phyloP scores from a whole-genome alignment of 129 eudicot genomes.

The Saposhnikovia divaricata region DNA sequence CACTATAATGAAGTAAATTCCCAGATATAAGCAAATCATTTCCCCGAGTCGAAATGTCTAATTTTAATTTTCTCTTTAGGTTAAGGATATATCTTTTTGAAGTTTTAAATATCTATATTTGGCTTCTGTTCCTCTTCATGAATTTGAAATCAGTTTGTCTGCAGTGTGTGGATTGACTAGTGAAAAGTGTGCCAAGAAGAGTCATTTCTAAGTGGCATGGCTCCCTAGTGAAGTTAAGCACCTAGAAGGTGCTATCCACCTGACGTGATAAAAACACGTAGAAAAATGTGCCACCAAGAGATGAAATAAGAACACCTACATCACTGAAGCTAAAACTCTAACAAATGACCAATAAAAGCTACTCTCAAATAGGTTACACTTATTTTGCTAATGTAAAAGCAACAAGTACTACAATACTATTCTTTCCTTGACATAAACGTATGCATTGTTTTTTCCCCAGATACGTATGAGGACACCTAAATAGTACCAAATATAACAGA shows the following conservation, averaged over 20 bases:
- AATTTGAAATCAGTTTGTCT: neutral
- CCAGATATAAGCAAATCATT: neutral
- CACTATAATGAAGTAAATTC: neutral
- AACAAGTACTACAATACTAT: neutral
- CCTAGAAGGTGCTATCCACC: neutral
- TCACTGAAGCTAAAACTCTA: neutral
- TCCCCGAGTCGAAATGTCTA: neutral
- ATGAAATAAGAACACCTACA: neutral
- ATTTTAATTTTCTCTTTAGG: neutral
- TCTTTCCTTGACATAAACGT: neutral
- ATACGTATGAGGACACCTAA: no score
- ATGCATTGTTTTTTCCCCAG: neutral
- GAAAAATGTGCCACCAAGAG: neutral
- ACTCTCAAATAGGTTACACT: neutral
- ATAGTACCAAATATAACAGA: neutral
- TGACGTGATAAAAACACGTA: neutral
- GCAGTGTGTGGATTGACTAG: neutral
- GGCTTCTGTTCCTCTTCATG: neutral
- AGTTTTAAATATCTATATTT: neutral
- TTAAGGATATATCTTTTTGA: neutral
- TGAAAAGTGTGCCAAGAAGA: neutral
- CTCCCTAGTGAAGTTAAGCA: neutral
- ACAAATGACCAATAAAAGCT: neutral
- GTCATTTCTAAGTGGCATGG: neutral
- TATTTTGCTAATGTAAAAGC: neutral